Base-by-base conservation (phyloP, 768 basidiomycete species). In the Boletus sp. region DNA sequence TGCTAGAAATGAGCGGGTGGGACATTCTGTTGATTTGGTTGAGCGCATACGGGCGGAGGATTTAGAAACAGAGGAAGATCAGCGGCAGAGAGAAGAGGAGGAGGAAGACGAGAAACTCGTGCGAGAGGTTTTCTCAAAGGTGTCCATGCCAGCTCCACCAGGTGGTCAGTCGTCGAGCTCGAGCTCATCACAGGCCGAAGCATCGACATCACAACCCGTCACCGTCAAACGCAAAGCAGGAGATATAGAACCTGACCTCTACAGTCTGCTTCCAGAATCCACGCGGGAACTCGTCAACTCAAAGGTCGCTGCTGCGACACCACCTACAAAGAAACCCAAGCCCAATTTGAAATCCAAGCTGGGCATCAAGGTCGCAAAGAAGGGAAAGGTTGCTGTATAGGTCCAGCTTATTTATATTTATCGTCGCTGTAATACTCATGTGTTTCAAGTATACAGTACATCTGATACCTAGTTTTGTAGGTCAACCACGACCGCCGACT, bases 91-190 rank as follows among this genome's bases (percentile, higher is more conserved):
- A 70, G 76, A 78, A 42, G 80, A 90, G 55, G 90, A 95, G 62
- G 93, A 94, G 58, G 94, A 96, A 71, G 96, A 98, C 66, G 96
- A 99, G 74, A 84, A 80, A 67, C 75, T 93, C 24, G 90, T 98
- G n/a, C 79, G 85, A 61, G 82, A 90, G 63, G 87, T 92, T 20
- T 99, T 99, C 70, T 82, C 90, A 45, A 92, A 89, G 70, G 79
- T 92, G 36, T 62, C 79, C 41, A 72, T 78, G 50, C 76, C 80
- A 1, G 41, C 52, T 18, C 58, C 55, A 14, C 29, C 37, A 9
- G 60, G 18, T 2, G 57, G 12, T 41, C 71, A 54, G 24, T 59
- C 73, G 28, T 70, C 73, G 36, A 46, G 58, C 51, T 57, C 68
- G 39, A 44, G 62, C 65, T 57, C 59, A 4, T 64, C 70, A 5